Conservation (phyloP, 768 basidiomycete species). For the Boletales sp. region DNA sequence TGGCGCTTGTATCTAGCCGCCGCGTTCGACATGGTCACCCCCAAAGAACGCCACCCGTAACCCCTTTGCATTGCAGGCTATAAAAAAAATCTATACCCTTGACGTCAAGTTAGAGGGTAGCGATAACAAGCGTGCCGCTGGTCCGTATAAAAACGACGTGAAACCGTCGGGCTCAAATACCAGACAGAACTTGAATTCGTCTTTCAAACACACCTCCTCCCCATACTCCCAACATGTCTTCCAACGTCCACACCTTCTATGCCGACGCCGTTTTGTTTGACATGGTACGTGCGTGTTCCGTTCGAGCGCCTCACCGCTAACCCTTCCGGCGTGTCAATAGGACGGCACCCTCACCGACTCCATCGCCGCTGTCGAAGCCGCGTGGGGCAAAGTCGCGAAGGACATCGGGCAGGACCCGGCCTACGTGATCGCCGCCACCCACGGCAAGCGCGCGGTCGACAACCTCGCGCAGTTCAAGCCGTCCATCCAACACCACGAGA, state of each 20-base stretch:
- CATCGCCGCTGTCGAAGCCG: slow-evolving; percentile 69
- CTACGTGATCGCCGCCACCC: slow-evolving; percentile 70
- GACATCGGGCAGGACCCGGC: slow-evolving; percentile 67
- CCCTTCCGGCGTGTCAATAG: slow-evolving; percentile 32
- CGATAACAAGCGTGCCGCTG: slow-evolving; percentile 2
- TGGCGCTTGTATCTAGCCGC: slow-evolving; percentile 12
- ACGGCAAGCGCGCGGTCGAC: slow-evolving; percentile 75
- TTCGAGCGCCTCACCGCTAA: slow-evolving; percentile 17
- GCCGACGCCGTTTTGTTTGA: slow-evolving; percentile 64
- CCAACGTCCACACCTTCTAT: slow-evolving; percentile 37
- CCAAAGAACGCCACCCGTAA: not conserved
- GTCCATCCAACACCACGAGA: slow-evolving; percentile 48
- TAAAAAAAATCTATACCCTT: slow-evolving; percentile 21
- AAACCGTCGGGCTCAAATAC: not conserved
- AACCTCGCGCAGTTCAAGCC: slow-evolving; percentile 65
- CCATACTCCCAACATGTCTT: slow-evolving; percentile 16
- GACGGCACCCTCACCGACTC: slow-evolving; percentile 74
- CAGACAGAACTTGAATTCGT: slow-evolving; percentile 15
- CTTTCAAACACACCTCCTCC: not conserved
- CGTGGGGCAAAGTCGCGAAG: slow-evolving; percentile 68
- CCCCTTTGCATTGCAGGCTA: not conserved
- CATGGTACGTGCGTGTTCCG: slow-evolving; percentile 46
- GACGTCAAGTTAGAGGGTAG: slow-evolving; percentile 22
- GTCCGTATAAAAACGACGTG: slow-evolving; percentile 22
- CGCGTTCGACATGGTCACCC: slow-evolving; percentile 5